Percentiles rank a stretch among this genome's conserved stretches.
These are phyloP conservation scores for Rhodotorula babjevae DNA, from an alignment of 768 basidiomycete species.

Conservation along the genomic window DNA sequence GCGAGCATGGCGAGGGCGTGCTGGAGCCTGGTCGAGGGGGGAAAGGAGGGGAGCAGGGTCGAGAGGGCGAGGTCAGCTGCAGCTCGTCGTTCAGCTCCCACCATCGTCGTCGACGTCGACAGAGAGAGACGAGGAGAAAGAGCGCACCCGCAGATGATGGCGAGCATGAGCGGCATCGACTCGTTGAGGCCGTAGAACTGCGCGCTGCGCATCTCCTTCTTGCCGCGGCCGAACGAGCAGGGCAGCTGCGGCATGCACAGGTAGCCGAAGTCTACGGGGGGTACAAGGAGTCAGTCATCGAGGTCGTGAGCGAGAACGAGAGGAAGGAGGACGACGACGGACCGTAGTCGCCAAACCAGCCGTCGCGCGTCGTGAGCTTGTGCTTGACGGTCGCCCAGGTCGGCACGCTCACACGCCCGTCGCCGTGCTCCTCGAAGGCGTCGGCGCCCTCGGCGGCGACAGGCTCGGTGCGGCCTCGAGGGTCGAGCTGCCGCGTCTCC, in stretches of 20 bases:
- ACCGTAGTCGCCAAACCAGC: not conserved
- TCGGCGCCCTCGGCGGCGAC: not conserved
- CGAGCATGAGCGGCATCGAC: not conserved
- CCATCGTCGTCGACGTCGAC: too few relatives aligned
- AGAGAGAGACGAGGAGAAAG: too few relatives aligned
- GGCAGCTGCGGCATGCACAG: not conserved
- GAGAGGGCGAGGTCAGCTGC: not conserved
- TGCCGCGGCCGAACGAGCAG: not conserved
- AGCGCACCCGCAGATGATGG: not conserved
- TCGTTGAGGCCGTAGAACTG: not conserved
- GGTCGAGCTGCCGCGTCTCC: not conserved
- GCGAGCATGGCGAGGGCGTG: slow-evolving; percentile 1
- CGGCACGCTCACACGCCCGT: not conserved
- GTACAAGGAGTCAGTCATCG: not conserved
- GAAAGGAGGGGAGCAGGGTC: not conserved
- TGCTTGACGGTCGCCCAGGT: not conserved
- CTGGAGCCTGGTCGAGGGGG: not conserved
- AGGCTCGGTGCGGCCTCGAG: not conserved
- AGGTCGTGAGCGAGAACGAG: not conserved
- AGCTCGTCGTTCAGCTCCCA: too few relatives aligned
- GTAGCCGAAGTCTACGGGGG: not conserved
- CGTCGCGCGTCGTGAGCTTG: not conserved
- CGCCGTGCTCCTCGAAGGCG: not conserved
- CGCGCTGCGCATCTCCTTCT: not conserved
- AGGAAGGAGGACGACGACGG: not conserved